phyloP scores from a whole-genome alignment of 2,329 filamentous ascomycete genomes.

The Pestalotiopsis sp. region DNA sequence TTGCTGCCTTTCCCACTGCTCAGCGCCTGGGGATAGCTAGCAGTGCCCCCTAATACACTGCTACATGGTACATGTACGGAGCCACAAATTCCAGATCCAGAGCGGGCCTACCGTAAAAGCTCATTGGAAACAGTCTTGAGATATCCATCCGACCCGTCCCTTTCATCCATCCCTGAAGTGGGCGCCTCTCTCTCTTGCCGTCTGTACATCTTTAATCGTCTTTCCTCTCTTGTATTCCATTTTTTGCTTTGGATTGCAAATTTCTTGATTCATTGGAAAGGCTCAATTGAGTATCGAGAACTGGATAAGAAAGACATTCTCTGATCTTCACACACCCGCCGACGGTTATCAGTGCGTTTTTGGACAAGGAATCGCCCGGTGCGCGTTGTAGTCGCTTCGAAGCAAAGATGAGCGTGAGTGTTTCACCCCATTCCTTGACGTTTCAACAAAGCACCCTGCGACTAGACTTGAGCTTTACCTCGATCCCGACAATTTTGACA shows the following conservation, averaged over 20 bases:
- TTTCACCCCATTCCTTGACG: constrained; percentile 31
- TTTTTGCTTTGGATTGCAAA: not conserved
- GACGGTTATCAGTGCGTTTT: not conserved
- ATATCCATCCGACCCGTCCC: not conserved
- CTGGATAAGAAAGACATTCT: too few species aligned
- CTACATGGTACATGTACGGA: not conserved
- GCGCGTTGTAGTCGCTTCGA: constrained; percentile 2
- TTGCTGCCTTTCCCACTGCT: not conserved
- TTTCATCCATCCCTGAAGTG: not conserved
- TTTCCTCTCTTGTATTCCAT: not conserved
- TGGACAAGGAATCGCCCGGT: not conserved
- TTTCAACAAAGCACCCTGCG: constrained; percentile 23
- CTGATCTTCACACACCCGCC: not conserved
- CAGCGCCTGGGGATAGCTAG: not conserved
- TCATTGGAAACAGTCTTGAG: constrained; percentile 3
- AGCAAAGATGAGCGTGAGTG: constrained; percentile 53
- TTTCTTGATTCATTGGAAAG: not conserved
- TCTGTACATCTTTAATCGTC: not conserved
- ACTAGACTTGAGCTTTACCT: not conserved
- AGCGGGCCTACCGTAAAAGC: not conserved
- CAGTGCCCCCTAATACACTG: not conserved
- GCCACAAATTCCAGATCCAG: constrained; percentile 7
- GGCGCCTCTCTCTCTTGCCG: not conserved
- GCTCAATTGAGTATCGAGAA: not conserved
- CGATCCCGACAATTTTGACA: not conserved